Evolutionary conservation across 2,329 filamentous ascomycete genomes (phyloP).

Genomic region (Diaporthe destruens): DNA sequence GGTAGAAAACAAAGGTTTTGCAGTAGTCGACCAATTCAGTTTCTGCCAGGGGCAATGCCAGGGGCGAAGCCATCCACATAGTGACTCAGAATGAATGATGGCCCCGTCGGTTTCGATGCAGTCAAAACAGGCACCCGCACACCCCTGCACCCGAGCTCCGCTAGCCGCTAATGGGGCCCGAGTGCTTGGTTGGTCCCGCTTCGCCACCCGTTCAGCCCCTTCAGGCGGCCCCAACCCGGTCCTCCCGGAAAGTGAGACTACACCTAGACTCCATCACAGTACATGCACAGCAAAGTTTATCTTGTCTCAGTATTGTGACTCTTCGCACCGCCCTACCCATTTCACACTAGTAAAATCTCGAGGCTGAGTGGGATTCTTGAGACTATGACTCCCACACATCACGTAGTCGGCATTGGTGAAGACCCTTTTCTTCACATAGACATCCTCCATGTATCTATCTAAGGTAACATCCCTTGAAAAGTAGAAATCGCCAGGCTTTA

Average conservation of each 20-base stretch:
- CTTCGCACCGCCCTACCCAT: constrained; percentile 2
- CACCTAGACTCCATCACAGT: no score
- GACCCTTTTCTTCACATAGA: no score
- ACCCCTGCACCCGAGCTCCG: constrained; percentile 23
- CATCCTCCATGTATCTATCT: no score
- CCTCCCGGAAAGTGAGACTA: not conserved
- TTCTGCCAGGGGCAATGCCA: constrained; percentile 3
- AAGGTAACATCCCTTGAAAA: no score
- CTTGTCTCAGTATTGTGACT: constrained; percentile 12
- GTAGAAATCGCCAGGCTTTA: no score
- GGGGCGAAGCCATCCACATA: constrained; percentile 19
- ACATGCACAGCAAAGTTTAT: not conserved
- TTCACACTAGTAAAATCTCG: not conserved
- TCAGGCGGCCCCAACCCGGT: not conserved
- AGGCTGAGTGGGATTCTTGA: not conserved
- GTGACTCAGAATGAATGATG: constrained; percentile 35
- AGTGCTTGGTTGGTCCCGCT: constrained; percentile 4
- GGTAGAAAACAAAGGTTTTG: constrained; percentile 4
- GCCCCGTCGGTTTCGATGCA: constrained; percentile 9
- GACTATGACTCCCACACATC: not conserved
- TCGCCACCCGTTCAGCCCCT: constrained; percentile 27
- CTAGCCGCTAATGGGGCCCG: constrained; percentile 28
- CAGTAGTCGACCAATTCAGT: constrained; percentile 19
- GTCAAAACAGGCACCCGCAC: constrained; percentile 19
- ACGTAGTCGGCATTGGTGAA: not conserved